phyloP scores from a whole-genome alignment of 2,329 filamentous ascomycete genomes.

The Mycocentrospora acerina region DNA sequence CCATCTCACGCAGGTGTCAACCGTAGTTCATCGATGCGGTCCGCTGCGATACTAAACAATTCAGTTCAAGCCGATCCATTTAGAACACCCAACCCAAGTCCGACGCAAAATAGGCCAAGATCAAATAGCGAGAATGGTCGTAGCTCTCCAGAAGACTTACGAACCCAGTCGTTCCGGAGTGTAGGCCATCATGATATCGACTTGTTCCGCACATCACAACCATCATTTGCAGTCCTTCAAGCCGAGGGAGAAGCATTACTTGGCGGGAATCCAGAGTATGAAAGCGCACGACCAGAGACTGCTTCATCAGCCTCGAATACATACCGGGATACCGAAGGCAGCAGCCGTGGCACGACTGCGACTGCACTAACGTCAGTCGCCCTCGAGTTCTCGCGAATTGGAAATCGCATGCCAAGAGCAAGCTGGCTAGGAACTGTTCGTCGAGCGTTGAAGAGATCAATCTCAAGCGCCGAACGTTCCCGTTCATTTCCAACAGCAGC shows the following conservation, averaged over 20 bases:
- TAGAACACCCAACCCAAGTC: conserved; percentile 35
- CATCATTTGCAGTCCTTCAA: conserved; percentile 52
- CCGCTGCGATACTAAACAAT: conserved; percentile 42
- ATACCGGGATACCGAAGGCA: conserved; percentile 24
- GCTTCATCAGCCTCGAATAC: conserved; percentile 30
- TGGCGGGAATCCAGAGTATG: conserved; percentile 39
- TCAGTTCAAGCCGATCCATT: conserved; percentile 32
- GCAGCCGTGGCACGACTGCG: conserved; percentile 24
- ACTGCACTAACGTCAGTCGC: conserved; percentile 29
- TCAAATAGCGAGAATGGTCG: conserved; percentile 19
- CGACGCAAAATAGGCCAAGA: conserved; percentile 21
- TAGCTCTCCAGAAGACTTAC: conserved; percentile 21
- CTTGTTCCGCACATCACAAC: conserved; percentile 54
- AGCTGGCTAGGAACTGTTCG: conserved; percentile 44
- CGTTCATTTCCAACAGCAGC: conserved; percentile 25
- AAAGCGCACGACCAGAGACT: conserved; percentile 32
- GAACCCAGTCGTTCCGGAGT: conserved; percentile 36
- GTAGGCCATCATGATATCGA: conserved; percentile 46
- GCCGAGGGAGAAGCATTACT: conserved; percentile 56
- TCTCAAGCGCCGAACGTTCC: conserved; percentile 28
- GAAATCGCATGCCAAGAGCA: conserved; percentile 28
- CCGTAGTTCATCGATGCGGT: conserved; percentile 49
- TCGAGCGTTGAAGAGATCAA: conserved; percentile 35
- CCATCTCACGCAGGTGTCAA: conserved; percentile 45
- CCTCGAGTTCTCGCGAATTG: conserved; percentile 18